Conservation (phyloP, 2,329 filamentous ascomycete species). For the Monosporascus sp. region DNA sequence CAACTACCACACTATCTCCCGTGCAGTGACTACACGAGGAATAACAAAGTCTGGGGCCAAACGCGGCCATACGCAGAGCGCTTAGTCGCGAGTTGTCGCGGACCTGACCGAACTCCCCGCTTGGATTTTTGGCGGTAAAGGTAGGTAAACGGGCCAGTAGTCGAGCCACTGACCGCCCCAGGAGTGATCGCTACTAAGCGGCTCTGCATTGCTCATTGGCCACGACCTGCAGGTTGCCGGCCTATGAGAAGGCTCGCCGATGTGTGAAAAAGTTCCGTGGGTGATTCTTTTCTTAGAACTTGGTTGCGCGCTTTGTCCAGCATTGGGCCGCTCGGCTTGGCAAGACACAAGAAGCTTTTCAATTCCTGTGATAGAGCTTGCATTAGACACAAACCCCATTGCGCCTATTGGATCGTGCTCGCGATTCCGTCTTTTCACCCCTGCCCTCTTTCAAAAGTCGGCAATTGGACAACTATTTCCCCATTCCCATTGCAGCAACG, state of each 20-base stretch:
- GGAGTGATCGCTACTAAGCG: conserved; percentile 19
- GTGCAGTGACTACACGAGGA: background rate
- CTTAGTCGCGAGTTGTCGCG: background rate
- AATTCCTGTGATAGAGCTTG: background rate
- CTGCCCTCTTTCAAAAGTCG: background rate
- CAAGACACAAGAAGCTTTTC: background rate
- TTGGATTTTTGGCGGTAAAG: background rate
- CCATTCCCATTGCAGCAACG: background rate
- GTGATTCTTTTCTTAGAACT: background rate
- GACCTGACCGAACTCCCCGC: background rate
- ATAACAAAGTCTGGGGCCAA: background rate
- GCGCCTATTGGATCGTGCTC: background rate
- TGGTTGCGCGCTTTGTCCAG: background rate
- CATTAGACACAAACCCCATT: background rate
- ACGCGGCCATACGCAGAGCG: background rate
- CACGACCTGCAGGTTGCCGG: conserved; percentile 5
- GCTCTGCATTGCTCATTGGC: conserved; percentile 18
- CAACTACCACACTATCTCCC: no score
- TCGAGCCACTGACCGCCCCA: background rate
- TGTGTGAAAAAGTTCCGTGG: background rate
- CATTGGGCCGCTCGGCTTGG: background rate
- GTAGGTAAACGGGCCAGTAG: no score
- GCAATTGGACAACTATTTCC: background rate
- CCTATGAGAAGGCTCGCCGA: conserved; percentile 3
- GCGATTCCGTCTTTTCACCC: background rate